phyloP scores from a whole-genome alignment of 306 rosid species.

The Castanospermum australe region DNA sequence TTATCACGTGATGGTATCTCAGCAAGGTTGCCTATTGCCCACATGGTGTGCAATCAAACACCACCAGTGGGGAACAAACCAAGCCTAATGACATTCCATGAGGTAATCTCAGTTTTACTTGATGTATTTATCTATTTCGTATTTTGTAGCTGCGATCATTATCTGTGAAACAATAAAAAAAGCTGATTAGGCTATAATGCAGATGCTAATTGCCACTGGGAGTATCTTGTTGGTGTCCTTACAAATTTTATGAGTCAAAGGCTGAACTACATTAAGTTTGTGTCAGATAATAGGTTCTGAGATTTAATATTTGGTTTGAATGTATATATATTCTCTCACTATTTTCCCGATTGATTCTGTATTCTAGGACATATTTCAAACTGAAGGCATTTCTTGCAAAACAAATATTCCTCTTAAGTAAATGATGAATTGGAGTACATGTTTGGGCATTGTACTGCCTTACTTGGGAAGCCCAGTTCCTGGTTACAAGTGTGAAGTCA shows the following conservation, averaged over 20 bases:
- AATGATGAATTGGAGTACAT: neutral
- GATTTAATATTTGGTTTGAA: neutral
- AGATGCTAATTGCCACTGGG: neutral
- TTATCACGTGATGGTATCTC: conserved; percentile 61
- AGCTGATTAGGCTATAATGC: neutral
- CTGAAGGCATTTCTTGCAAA: neutral
- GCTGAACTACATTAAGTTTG: neutral
- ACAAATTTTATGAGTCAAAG: neutral
- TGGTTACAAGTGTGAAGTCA: neutral
- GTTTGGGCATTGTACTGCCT: neutral
- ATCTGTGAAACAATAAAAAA: neutral
- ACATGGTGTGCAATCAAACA: conserved; percentile 76
- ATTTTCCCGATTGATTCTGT: neutral
- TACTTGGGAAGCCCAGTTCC: neutral
- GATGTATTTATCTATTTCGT: neutral
- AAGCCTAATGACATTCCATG: conserved; percentile 71
- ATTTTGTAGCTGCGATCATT: neutral
- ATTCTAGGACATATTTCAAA: neutral
- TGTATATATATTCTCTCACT: neutral
- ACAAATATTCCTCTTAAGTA: neutral
- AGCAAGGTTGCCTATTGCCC: conserved; percentile 74
- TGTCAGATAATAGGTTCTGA: neutral
- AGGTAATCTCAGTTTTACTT: conserved; percentile 42
- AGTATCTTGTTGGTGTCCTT: neutral
- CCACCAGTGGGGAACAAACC: conserved; percentile 77